A percentile compares a stretch with the other conserved stretches of the same genome.
Evolutionary conservation across 2,329 filamentous ascomycete species (phyloP).

Genomic region (Aspergillus caelatus): DNA sequence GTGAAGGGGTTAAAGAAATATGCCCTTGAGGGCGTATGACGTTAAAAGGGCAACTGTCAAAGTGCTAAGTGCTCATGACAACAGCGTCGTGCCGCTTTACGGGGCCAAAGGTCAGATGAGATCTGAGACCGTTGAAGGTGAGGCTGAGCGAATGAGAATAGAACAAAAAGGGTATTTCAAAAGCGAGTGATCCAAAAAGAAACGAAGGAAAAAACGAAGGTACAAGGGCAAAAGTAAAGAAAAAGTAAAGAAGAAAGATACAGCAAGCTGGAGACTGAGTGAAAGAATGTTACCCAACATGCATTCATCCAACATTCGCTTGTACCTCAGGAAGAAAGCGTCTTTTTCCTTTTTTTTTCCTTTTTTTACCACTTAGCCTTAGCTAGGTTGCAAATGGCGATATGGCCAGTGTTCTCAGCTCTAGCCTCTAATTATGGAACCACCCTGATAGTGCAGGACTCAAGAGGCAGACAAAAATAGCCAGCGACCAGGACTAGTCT

Average conservation of each 20-base stretch:
- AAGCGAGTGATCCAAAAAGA: neutral
- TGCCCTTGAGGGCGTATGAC: slow-evolving; percentile 6
- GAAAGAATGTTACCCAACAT: slow-evolving; percentile 7
- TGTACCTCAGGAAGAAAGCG: slow-evolving; percentile 3
- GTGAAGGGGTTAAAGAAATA: slow-evolving; percentile 5
- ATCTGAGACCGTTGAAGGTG: neutral
- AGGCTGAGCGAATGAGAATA: neutral
- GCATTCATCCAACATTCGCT: slow-evolving; percentile 1
- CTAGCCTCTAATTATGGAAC: slow-evolving; percentile 3
- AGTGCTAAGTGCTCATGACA: slow-evolving; percentile 8
- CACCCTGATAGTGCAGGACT: slow-evolving; percentile 6
- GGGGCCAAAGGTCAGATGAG: neutral
- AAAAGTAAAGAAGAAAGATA: slow-evolving; percentile 2
- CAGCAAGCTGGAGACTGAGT: neutral
- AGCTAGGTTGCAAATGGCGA: slow-evolving; percentile 5
- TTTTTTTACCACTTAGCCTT: slow-evolving; percentile 1
- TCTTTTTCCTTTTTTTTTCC: neutral
- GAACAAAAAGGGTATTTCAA: neutral
- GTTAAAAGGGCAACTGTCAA: neutral
- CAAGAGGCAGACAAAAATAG: slow-evolving; percentile 23
- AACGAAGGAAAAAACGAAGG: neutral
- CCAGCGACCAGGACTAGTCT: slow-evolving; percentile 1
- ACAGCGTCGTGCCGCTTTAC: slow-evolving; percentile 3
- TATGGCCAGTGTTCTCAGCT: slow-evolving; percentile 3
- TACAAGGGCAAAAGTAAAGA: neutral